Percentiles rank a stretch among this genome's conserved stretches.
Conservation (phyloP, 306 rosid genomes). For the Canavalia gladiata region DNA sequence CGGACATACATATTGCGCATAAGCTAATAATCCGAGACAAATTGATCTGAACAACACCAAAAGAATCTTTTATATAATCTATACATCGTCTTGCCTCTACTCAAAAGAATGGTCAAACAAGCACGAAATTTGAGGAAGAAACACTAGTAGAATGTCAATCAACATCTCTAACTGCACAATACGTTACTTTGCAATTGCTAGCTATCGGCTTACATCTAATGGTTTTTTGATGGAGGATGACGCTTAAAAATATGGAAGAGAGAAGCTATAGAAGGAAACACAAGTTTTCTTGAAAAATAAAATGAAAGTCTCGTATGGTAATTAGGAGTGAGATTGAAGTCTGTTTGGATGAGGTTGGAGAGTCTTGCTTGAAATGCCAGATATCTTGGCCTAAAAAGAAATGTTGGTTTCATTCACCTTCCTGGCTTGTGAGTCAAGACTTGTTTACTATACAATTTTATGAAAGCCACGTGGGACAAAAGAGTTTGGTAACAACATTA, state of each 20-base stretch:
- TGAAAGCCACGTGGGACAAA: slow-evolving; percentile 28
- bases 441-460: background rate
- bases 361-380: slow-evolving; percentile 77
- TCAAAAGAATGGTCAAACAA: background rate
- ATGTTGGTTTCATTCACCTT: slow-evolving; percentile 67
- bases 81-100: background rate
- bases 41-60: background rate
- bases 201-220: background rate
- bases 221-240: background rate
- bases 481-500: slow-evolving; percentile 38
- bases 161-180: background rate
- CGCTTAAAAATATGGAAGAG: too few species aligned
- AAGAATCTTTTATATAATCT: background rate
- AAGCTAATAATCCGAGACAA: background rate
- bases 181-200: background rate
- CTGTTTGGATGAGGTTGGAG: slow-evolving; percentile 61
- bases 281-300: background rate
- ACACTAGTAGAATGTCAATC: background rate
- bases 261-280: background rate
- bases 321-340: slow-evolving; percentile 76
- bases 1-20: background rate
- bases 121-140: background rate
- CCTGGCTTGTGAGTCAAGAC: slow-evolving; percentile 69
- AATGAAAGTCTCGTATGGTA: slow-evolving; percentile 43
- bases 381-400: slow-evolving; percentile 49